Base-by-base conservation (phyloP, 2,329 filamentous ascomycete species). In the Pseudofabraea citricarpa region DNA sequence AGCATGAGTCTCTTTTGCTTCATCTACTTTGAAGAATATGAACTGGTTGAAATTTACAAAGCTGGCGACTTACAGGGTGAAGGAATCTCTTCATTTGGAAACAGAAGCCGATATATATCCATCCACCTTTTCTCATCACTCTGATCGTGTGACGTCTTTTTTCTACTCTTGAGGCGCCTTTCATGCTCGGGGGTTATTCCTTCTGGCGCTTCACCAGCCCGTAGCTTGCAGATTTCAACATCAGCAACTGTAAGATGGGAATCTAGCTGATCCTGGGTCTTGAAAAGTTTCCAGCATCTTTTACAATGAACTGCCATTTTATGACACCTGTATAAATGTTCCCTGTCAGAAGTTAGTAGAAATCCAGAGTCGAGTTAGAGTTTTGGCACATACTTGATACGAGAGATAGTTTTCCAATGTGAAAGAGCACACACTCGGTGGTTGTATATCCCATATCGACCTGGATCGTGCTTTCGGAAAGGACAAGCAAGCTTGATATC, bases 31-130 rank as follows among this genome's bases (percentile, higher is more conserved):
- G n/a, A n/a, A n/a, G n/a, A n/a, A n/a, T n/a, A n/a, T n/a, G n/a
- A n/a, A n/a, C n/a, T n/a, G n/a, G n/a, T n/a, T n/a, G n/a, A n/a
- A n/a, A n/a, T n/a, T n/a, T n/a, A n/a, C n/a, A n/a, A n/a, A n/a
- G n/a, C n/a, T n/a, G n/a, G n/a, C n/a, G n/a, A 44, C 50, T 52
- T 51, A 54, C 52, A 54, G 6, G 53, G 53, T 22, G 46, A 45
- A 9, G 46, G 51, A 19, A 52, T 27, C 13, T 38, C 40, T 26
- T 44, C 46, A 16, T 41, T 21, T 5, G 51, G 51, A 27, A 55
- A 55, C 8, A 55, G 19, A 5, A 53, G 5, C 16, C 41, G 35
- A 29, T 50, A 55, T 3, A 55, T 53, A 3, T 50, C 43, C 21
- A 26, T 37, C 53, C 53, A 55, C 42, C 48, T 44, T 3, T 48